Base-by-base conservation (phyloP, 805 yeast species). In the Candida hispaniensis region DNA sequence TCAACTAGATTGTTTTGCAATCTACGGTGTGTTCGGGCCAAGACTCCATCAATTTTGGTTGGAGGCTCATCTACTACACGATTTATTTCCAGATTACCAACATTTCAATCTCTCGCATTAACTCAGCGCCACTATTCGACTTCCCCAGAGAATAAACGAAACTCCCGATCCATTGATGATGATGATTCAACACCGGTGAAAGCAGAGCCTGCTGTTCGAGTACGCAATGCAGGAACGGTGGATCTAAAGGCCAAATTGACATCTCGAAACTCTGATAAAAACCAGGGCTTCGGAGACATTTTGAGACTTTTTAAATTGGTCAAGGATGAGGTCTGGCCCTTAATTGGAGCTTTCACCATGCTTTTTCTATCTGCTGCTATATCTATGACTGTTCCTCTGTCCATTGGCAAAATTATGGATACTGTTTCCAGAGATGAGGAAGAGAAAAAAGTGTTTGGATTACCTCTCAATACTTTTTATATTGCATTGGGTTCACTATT, bases 331-430 rank as follows among this genome's bases (percentile, higher is more conserved):
- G 49, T 65, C 5, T 59, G 60, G 38, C 67, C 76, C 3, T 61
- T 79, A 47, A 24, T 32, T 23, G 36, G 36, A 7, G 44, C 64
- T 1, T 54, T 67, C 13, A 95, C 95, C 0, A 58, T 86, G 23
- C 44, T 66, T 0, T 67, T 81, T 39, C 63, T 88, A 18, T 73
- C 94, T 0, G 79, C 94, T 2, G 71, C 83, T 1, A 78, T 82
- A 4, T 69, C 85, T 16, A 78, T 88, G 81, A 58, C 77, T 8
- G 63, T 88, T 26, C 97, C 97, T 6, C 61, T 77, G 27, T 65
- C 82, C 14, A 79, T 88, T 39, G 97, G 97, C 18, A 79, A 79
- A 48, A 75, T 86, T 30, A 67, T 88, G 13, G 97, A 86, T 54
- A 68, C 75, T 2, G 74, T 79, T 4, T 67, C 61, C 32, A 18